phyloP scores from a whole-genome alignment of 768 basidiomycete genomes.

The Dioszegia hungarica region DNA sequence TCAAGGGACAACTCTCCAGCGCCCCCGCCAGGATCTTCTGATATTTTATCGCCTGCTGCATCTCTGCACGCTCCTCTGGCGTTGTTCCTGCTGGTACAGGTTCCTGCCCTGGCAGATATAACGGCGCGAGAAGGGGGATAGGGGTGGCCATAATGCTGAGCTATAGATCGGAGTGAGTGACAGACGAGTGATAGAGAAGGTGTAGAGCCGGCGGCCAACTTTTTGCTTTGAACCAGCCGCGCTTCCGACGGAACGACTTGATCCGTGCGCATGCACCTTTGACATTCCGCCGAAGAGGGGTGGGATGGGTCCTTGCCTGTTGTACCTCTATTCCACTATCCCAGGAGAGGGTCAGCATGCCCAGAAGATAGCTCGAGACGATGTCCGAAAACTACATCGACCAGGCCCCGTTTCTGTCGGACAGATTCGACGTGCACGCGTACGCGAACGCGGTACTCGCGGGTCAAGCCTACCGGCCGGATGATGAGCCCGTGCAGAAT shows the following conservation, averaged over 20 bases:
- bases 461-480: slow-evolving; percentile 66
- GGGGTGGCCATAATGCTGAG: slow-evolving; percentile 8
- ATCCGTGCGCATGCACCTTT: too few relatives aligned
- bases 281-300: too few relatives aligned
- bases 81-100: slow-evolving; percentile 70
- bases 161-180: too few relatives aligned
- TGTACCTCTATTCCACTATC: too few relatives aligned
- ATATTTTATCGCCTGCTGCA: slow-evolving; percentile 70
- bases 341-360: too few relatives aligned
- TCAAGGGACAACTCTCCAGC: slow-evolving; percentile 81
- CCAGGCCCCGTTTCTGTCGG: slow-evolving; percentile 66
- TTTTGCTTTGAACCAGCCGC: not conserved
- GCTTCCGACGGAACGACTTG: not conserved
- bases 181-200: not conserved
- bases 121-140: slow-evolving; percentile 57
- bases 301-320: too few relatives aligned
- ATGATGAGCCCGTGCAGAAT: slow-evolving; percentile 34
- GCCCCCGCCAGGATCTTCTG: slow-evolving; percentile 64
- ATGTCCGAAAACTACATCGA: slow-evolving; percentile 50
- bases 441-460: slow-evolving; percentile 88
- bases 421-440: slow-evolving; percentile 77
- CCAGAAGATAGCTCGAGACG: not conserved
- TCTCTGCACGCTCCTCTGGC: slow-evolving; percentile 68
- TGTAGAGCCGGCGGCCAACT: not conserved
- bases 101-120: slow-evolving; percentile 79